Evolutionary conservation across 164 flowering plant genomes (phyloP).

Genomic region (Hamamelis virginiana): DNA sequence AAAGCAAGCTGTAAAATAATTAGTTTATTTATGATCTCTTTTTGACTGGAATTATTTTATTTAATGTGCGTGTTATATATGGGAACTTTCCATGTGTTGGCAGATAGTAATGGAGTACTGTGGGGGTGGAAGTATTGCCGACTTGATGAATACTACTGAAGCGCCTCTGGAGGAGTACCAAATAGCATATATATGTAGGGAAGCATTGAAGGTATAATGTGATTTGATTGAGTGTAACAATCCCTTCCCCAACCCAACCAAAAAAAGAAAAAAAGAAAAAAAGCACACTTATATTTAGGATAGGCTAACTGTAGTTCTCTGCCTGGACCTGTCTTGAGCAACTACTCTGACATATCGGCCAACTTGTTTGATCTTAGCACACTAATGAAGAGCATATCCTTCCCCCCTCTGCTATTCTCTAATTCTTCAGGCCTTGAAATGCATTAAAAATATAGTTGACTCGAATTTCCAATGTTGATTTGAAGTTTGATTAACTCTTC

Average conservation of each 20-base stretch:
- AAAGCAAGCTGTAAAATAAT: not conserved
- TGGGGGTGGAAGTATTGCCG: constrained; percentile 99
- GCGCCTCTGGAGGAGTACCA: constrained; percentile 92
- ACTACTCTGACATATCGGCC: not conserved
- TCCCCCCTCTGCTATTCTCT: not conserved
- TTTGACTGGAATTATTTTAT: not conserved
- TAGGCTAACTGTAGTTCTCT: not conserved
- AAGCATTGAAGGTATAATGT: constrained; percentile 79
- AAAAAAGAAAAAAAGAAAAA: too few species aligned
- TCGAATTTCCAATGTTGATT: not conserved
- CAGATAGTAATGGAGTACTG: constrained; percentile 99
- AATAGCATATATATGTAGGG: constrained; percentile 95
- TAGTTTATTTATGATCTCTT: not conserved
- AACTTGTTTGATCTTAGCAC: not conserved
- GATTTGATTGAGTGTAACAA: not conserved
- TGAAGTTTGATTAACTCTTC: not conserved
- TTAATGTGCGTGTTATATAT: not conserved
- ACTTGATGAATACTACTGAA: constrained; percentile 86
- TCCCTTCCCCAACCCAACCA: too few species aligned
- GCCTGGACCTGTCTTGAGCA: not conserved
- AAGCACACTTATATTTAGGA: too few species aligned
- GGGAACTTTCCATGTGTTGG: constrained; percentile 21
- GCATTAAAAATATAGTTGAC: not conserved
- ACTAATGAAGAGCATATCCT: too few species aligned
- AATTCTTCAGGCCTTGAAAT: not conserved